Evolutionary conservation across 148 eudicot genomes (phyloP).

Genomic region (Rhododendron vialii): DNA sequence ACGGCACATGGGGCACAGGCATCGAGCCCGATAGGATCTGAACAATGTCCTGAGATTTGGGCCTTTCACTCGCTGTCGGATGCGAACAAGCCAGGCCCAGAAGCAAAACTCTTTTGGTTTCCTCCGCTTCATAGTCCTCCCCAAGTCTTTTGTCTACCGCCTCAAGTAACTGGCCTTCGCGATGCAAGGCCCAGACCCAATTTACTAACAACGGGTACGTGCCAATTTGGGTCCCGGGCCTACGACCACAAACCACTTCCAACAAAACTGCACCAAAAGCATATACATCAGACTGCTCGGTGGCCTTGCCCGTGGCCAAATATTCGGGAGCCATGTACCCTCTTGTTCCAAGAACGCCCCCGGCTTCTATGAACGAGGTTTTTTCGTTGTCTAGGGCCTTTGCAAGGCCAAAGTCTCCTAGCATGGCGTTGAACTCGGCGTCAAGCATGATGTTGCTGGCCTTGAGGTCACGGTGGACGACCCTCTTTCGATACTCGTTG

Average conservation of each 20-base stretch:
- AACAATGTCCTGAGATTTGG: slow-evolving; percentile 40
- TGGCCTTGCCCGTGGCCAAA: slow-evolving; percentile 74
- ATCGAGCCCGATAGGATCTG: slow-evolving; percentile 60
- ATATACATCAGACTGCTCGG: slow-evolving; percentile 49
- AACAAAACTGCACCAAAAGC: slow-evolving; percentile 24
- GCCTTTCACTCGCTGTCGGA: slow-evolving; percentile 59
- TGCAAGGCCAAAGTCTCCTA: slow-evolving; percentile 89
- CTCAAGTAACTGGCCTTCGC: slow-evolving; percentile 45
- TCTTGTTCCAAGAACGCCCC: slow-evolving; percentile 63
- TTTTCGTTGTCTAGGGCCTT: slow-evolving; percentile 71
- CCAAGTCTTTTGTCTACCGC: slow-evolving; percentile 56
- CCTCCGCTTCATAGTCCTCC: slow-evolving; percentile 39
- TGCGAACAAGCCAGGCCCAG: slow-evolving; percentile 76
- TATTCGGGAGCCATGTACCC: slow-evolving; percentile 94
- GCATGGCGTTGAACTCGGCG: slow-evolving; percentile 62
- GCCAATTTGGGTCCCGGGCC: slow-evolving; percentile 51
- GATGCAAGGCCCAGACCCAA: slow-evolving; percentile 80
- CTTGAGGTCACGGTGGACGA: slow-evolving; percentile 82
- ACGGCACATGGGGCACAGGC: slow-evolving; percentile 49
- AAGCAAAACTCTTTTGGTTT: slow-evolving; percentile 55
- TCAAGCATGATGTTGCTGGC: slow-evolving; percentile 92
- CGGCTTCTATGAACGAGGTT: slow-evolving; percentile 63
- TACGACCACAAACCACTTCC: slow-evolving; percentile 59
- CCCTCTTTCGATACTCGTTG: slow-evolving; percentile 63
- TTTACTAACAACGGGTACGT: slow-evolving; percentile 49